Base-by-base conservation (phyloP, 2,329 filamentous ascomycete genomes). In the Aspergillus eucalypticola region DNA sequence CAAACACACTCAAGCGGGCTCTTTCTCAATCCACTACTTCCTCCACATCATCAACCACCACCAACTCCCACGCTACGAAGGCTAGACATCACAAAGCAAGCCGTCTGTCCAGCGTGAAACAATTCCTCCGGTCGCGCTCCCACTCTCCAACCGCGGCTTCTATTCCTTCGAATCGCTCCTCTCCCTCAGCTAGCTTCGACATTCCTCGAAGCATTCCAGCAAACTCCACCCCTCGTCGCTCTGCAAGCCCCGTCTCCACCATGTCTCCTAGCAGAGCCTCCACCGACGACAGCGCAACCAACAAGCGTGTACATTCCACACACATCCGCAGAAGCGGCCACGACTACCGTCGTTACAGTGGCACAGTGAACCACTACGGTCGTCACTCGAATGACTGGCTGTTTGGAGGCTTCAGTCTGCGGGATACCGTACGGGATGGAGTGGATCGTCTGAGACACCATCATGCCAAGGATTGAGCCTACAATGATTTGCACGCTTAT, bases 351-450 rank as follows among this genome's bases (percentile, higher is more conserved):
- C 74, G 76, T 60, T 75, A 76, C 54, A 76, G 68, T 51, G 73
- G 74, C 17, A 79, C 77, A 0, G 67, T 79, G 44, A 77, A 75
- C 53, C 76, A 83, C 59, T 80, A 73, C 56, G 81, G 81, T 13
- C 76, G 81, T 8, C 81, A 83, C 67, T 77, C 76, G 17, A 82
- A 83, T 57, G 78, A 82, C 56, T 83, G 81, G 81, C 72, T 83
- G 5, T 83, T 83, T 60, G 76, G 76, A 19, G 78, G 79, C 1
- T 79, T 82, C 66, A 81, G 78, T 64, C 68, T 83, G 3, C 75
- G 75, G 4, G 78, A 80, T 35, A 78, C 79, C 6, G 76, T 80
- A 23, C 75, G 74, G 3, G 78, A 78, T 41, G 75, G 75, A 41
- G 70, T 78, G 19, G 73, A 75, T 35, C 74, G 72, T 60, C 42